Evolutionary conservation across 192 early-diverging fungal genomes (phyloP).

Genomic region (Coemansia sp.): DNA sequence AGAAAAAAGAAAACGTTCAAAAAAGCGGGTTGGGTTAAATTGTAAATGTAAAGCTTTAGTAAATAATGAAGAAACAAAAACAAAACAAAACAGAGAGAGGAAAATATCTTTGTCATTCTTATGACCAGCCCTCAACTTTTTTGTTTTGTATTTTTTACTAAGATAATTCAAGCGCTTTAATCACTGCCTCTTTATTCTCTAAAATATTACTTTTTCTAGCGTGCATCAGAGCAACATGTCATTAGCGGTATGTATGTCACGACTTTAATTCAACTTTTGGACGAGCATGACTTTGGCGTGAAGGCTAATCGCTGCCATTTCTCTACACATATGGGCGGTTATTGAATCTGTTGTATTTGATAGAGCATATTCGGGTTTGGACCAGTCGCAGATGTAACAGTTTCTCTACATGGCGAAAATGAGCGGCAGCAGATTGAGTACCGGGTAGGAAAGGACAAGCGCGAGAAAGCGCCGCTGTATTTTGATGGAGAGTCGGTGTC

Average conservation of each 20-base stretch:
- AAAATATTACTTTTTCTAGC: too few species aligned
- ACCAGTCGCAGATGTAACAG: constrained; percentile 83
- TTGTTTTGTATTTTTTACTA: too few species aligned
- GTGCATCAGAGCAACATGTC: constrained; percentile 21
- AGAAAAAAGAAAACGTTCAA: background rate
- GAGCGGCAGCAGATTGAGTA: constrained; percentile 91
- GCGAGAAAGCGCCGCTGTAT: constrained; percentile 90
- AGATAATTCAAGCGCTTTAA: too few species aligned
- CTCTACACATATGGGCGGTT: background rate
- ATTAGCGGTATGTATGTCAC: constrained; percentile 36
- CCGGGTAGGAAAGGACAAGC: constrained; percentile 89
- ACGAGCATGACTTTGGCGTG: background rate
- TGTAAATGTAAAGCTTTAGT: background rate
- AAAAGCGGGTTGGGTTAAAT: background rate
- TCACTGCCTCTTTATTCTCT: too few species aligned
- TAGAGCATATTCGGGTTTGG: constrained; percentile 77
- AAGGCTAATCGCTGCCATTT: background rate
- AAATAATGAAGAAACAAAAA: background rate
- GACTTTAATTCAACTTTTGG: background rate
- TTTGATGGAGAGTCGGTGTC: constrained; percentile 93
- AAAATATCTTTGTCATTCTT: too few species aligned
- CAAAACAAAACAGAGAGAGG: background rate
- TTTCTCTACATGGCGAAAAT: constrained; percentile 82
- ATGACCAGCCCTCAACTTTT: too few species aligned
- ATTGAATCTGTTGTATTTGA: background rate